phyloP scores from a whole-genome alignment of 805 yeast species.

The Wickerhamiella bombiphila region DNA sequence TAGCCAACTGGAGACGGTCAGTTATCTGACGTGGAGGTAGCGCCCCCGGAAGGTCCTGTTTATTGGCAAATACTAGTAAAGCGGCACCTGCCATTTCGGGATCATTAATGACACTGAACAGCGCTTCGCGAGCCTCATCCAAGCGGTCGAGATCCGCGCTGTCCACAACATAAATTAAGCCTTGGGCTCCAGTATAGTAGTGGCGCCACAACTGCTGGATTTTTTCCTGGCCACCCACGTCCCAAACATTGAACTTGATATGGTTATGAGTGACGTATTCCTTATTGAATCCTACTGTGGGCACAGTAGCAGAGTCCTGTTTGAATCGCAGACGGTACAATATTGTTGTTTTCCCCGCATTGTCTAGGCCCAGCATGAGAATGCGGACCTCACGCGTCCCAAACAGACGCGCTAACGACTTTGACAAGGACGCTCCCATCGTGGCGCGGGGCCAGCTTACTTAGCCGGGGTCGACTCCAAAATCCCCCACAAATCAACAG shows the following conservation, averaged over 20 bases:
- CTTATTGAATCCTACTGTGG: constrained; percentile 88
- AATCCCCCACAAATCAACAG: too few species aligned
- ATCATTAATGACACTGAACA: constrained; percentile 65
- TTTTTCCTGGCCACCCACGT: constrained; percentile 91
- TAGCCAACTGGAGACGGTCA: constrained; percentile 48
- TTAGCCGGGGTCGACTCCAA: too few species aligned
- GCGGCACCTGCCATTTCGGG: constrained; percentile 71
- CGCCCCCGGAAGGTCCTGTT: constrained; percentile 63
- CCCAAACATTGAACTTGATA: constrained; percentile 80
- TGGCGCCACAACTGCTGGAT: constrained; percentile 91
- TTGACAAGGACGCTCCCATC: constrained; percentile 26
- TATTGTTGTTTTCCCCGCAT: constrained; percentile 86
- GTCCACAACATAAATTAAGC: constrained; percentile 82
- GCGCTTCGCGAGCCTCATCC: constrained; percentile 63
- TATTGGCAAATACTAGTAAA: constrained; percentile 74
- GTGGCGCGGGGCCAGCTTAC: too few species aligned
- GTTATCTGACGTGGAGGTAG: constrained; percentile 69
- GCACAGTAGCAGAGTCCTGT: constrained; percentile 60
- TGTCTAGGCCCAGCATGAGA: constrained; percentile 82
- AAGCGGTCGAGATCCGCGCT: constrained; percentile 58
- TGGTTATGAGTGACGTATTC: constrained; percentile 73
- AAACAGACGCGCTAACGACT: constrained; percentile 30
- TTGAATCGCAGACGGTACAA: constrained; percentile 75
- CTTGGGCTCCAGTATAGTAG: constrained; percentile 85
- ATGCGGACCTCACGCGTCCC: constrained; percentile 48